Base-by-base conservation (phyloP, 768 basidiomycete species). In the Leucocoprinus leucothites region DNA sequence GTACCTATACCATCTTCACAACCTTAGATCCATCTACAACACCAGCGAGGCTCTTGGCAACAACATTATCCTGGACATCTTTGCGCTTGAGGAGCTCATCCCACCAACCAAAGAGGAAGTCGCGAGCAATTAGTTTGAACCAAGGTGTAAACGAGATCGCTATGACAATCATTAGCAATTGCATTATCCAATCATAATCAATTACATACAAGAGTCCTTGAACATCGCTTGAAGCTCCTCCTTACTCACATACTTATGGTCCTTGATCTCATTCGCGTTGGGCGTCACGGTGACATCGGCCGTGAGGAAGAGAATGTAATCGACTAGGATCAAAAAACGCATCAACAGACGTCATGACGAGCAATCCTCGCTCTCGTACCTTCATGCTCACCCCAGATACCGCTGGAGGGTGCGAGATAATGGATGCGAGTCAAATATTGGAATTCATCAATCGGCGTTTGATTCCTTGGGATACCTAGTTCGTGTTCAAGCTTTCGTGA, bases 31-130 rank as follows among this genome's bases (percentile, higher is more conserved):
- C 86, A 60, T 92, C 89, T 4, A 78, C 87, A 18, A 89, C 61
- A 3, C 83, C 87, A 7, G 68, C 77, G 3, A 89, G 74, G 60
- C 76, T 84, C 64, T 84, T 81, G 1, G 88, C 87, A n/a, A 69
- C 65, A 9, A 92, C 76, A 21, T 78, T 74, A 7, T 88, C 89
- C 16, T 82, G 64, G 11, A 57, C 60, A 57, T 75, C 74, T 66
- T 75, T 82, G 35, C 89, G 84, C 51, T 73, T 74, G 58, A 88
- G 64, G 41, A 99, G 83, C 58, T 89, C 87, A 64, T 97, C 94
- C 97, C 97, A 99, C 97, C 97, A 99, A 21, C 91, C 92, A 67
- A 95, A 98, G 41, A 99, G 79, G 71, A 96, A 96, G 68, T 98
- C 94, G 3, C 94, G 84, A 1, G 94, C 94, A 65, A 99, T 98